Percentiles rank a stretch among this genome's conserved stretches.
Evolutionary conservation across 2,329 filamentous ascomycete genomes (phyloP).

Genomic region (Alternaria longipes): DNA sequence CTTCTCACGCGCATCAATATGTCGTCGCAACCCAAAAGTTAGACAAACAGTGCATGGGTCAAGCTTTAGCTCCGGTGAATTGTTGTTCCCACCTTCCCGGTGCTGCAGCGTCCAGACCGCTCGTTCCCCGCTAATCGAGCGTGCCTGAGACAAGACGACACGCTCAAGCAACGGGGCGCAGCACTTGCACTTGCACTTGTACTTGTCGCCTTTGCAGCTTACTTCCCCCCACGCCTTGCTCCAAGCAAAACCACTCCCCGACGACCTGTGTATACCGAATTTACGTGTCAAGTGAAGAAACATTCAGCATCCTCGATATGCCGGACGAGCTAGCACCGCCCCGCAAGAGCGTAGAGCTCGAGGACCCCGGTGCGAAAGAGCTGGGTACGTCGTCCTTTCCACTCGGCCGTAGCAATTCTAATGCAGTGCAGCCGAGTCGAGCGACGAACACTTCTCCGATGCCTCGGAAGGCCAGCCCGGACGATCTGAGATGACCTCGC

Average conservation of each 20-base stretch:
- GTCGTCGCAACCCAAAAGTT: slow-evolving; percentile 38
- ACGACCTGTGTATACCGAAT: not conserved
- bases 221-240: not conserved
- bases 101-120: slow-evolving; percentile 23
- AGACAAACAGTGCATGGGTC: slow-evolving; percentile 36
- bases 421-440: slow-evolving; percentile 51
- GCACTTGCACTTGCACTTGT: slow-evolving; percentile 22
- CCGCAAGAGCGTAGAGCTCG: slow-evolving; percentile 63
- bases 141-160: slow-evolving; percentile 32
- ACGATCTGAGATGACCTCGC: slow-evolving; percentile 58
- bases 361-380: slow-evolving; percentile 66
- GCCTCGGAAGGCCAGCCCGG: slow-evolving; percentile 65
- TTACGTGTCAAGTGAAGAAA: not conserved
- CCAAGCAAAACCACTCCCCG: not conserved
- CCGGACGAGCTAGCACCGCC: slow-evolving; percentile 61
- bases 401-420: slow-evolving; percentile 12
- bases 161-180: slow-evolving; percentile 28
- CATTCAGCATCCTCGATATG: slow-evolving; percentile 37
- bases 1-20: slow-evolving; percentile 29
- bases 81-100: slow-evolving; percentile 31
- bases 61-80: slow-evolving; percentile 31
- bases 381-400: slow-evolving; percentile 55
- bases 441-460: slow-evolving; percentile 72
- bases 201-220: not conserved
- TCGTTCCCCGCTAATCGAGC: slow-evolving; percentile 24